These are phyloP conservation scores for Themeda triandra DNA, from an alignment of 176 grass and related monocot species.

Conservation along the genomic window DNA sequence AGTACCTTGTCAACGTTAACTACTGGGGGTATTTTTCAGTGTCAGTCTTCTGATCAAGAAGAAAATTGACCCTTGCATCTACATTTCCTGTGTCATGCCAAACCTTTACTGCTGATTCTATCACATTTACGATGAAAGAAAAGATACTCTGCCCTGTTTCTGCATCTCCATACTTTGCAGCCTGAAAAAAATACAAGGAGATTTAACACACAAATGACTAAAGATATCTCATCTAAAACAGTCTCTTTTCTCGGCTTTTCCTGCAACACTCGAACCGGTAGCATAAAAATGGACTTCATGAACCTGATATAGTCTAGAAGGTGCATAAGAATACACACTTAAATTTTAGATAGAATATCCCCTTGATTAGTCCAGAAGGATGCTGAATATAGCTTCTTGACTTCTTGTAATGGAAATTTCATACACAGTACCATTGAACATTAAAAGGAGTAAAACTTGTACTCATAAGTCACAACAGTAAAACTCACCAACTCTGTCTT, in stretches of 20 bases:
- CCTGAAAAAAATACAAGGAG: conserved; percentile 38
- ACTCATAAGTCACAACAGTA: neutral
- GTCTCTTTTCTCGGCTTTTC: neutral
- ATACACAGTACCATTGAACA: neutral
- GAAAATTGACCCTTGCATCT: conserved; percentile 71
- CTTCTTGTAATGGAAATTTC: neutral
- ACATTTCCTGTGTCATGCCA: conserved; percentile 87
- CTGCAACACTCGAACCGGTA: conserved; percentile 1
- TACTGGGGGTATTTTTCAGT: conserved; percentile 63
- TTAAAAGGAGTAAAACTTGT: neutral
- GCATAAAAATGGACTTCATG: neutral
- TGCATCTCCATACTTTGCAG: conserved; percentile 53
- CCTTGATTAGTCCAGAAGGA: conserved; percentile 1
- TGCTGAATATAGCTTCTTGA: neutral
- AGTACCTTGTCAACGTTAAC: conserved; percentile 92
- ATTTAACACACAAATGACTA: conserved; percentile 3
- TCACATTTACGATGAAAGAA: conserved; percentile 67
- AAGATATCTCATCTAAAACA: neutral
- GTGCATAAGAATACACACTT: neutral
- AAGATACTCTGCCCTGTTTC: conserved; percentile 44
- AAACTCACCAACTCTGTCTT: conserved; percentile 81
- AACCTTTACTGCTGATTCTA: conserved; percentile 68
- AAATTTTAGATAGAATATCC: neutral
- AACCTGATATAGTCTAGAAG: conserved; percentile 5
- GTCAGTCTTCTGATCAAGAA: conserved; percentile 79